Evolutionary conservation across 1,284 basidiomycete species (phyloP).

Genomic region (Apiotrichum montevideense): DNA sequence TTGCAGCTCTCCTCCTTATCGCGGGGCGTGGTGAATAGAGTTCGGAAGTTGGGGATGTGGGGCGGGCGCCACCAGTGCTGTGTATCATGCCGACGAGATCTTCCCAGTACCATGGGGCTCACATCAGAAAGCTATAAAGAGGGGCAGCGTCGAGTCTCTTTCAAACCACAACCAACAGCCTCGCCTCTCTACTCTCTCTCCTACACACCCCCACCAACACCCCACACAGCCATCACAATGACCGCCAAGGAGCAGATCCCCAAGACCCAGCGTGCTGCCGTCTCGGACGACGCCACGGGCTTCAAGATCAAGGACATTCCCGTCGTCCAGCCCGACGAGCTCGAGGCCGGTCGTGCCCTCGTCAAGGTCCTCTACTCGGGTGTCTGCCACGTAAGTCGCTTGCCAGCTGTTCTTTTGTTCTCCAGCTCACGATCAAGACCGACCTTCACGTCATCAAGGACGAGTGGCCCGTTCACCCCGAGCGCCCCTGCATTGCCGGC

Average conservation of each 20-base stretch:
- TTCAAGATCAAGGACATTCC: conserved; percentile 19
- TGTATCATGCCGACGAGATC: too few relatives aligned
- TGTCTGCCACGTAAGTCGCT: conserved; percentile 32
- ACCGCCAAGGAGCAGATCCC: conserved; percentile 19
- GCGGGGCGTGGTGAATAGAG: too few relatives aligned
- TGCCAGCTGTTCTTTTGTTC: background rate
- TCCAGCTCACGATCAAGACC: conserved; percentile 54
- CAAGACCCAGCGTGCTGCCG: conserved; percentile 23
- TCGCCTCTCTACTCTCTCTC: background rate
- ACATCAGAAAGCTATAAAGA: too few relatives aligned
- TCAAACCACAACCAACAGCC: background rate
- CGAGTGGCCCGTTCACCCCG: conserved; percentile 66
- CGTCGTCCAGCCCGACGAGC: conserved; percentile 20
- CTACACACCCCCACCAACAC: background rate
- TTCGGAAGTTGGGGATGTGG: too few relatives aligned
- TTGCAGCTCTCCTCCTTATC: too few relatives aligned
- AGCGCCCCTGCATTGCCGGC: conserved; percentile 71
- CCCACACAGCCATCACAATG: conserved; percentile 8
- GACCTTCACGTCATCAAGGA: conserved; percentile 64
- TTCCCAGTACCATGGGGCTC: too few relatives aligned
- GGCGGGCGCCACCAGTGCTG: too few relatives aligned
- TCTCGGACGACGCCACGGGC: conserved; percentile 18
- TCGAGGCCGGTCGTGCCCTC: conserved; percentile 21
- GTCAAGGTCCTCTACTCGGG: conserved; percentile 54
- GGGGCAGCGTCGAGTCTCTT: too few relatives aligned